Base-by-base conservation (phyloP, 345 rosid genomes). In the Melaleuca quinquenervia region DNA sequence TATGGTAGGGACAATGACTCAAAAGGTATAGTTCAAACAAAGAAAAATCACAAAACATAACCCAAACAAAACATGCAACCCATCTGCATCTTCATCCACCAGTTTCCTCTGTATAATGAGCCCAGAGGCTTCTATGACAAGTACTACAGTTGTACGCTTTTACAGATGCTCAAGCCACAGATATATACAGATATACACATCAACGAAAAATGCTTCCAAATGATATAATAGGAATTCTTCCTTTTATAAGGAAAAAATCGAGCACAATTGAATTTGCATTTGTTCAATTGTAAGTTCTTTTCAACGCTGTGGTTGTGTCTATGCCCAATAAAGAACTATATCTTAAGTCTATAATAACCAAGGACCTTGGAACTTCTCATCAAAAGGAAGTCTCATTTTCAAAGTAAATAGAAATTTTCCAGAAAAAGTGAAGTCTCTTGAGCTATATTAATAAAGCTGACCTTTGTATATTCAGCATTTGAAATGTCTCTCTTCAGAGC, bases 391-490 rank as follows among this genome's bases (percentile, higher is more conserved):
- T 9, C 85, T 29, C 64, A 51, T 45, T 50, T 54, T 32, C 75
- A 78, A 83, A 48, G 44, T 55, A 45, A 20, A 75, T 75, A 55
- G 36, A 51, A 18, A 15, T 2, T 78, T 84, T 1, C 13, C 45
- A 80, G 74, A 48, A 11, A 29, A 62, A 45, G 53, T 56, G 36
- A 32, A 74, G 62, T 15, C 44, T 48, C 21, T 51, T 16, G 44
- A 54, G 75, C 50, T 36, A 70, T 70, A 36, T 70, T 12, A 32
- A 87, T 36, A 13, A 86, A 70, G 85, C 88, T 84, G 48, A 94
- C 98, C 99, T 96, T 96, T 6, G 13, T 84, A 88, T 91, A 93
- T 84, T 95, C 98, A 8, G 60, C 89, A 76, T 87, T 87, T 24
- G 92, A 60, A 50, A 95, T 85, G 14, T 91, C 91, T 87, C 93